Evolutionary conservation across 2,329 filamentous ascomycete genomes (phyloP), one percentile per base, ranked within the genome.

Genomic region (Monilinia fructigena): DNA sequence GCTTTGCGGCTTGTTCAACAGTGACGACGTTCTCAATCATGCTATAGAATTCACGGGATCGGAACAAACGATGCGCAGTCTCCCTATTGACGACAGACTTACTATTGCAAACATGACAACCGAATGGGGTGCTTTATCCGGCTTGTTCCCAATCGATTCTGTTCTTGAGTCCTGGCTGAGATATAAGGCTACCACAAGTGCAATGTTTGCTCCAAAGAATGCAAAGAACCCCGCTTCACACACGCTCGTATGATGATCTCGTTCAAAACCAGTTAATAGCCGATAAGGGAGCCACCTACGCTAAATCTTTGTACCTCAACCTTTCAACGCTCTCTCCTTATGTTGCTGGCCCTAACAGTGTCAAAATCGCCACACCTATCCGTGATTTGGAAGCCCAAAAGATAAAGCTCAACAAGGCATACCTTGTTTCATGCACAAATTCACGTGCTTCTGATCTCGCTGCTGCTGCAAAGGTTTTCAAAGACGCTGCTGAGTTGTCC

Each of bases 361-460:
- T 97, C 74, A 97, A 97, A 78, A 80, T 97, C 0, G 87, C 90
- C 0, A 96, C 89, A 0, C 92, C 94, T 0, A 78, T 98, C 0
- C 79, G 81, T 6, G 86, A 94, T 42, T 85, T 98, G 0, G 89
- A 89, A 72, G 75, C 84, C 0, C 82, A 94, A 75, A 80, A 90
- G 70, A 96, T 98, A 76, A 83, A 86, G 59, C 78, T 98, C 28
- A 80, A 97, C 80, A 92, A 90, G 75, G 93, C 91, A 0, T 97
- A 97, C 76, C 82, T 97, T 0, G 89, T 97, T 0, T 93, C 89
- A 0, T 98, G 94, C 81, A 98, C 94, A 7, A 97, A 97, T 79
- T 89, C 86, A 0, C 83, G 94, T 60, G 85, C 87, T 12, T 93
- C 91, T 0, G 94, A 98, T 76, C 82, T 98, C 18, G 87, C 87